Conservation (phyloP, 2,329 filamentous ascomycete genomes). For the Aquanectria penicillioides region DNA sequence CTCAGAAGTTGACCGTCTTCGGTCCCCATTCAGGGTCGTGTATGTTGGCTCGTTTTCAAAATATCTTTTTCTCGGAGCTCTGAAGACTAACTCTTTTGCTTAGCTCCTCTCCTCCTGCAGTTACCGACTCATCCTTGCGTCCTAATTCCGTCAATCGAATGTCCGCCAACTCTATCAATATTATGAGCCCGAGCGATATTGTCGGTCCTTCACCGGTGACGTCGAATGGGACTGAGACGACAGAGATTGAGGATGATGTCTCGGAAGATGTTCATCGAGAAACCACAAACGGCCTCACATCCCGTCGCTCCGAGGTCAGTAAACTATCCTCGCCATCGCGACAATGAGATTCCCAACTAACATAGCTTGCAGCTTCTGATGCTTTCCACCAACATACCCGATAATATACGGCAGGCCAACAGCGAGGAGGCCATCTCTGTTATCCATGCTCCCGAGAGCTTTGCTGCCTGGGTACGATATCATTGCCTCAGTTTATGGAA, state of each 20-base stretch:
- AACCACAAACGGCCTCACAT: constrained; percentile 18
- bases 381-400: constrained; percentile 66
- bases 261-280: constrained; percentile 65
- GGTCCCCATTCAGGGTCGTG: constrained; percentile 62
- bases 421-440: constrained; percentile 88
- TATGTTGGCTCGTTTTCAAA: constrained; percentile 48
- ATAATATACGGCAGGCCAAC: constrained; percentile 65
- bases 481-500: neutral
- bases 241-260: constrained; percentile 84
- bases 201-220: constrained; percentile 87
- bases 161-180: constrained; percentile 60
- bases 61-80: too few species aligned
- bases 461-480: constrained; percentile 76
- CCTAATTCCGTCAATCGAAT: constrained; percentile 61
- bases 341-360: neutral
- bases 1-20: constrained; percentile 60
- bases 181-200: constrained; percentile 72
- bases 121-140: constrained; percentile 60
- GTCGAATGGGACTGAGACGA: constrained; percentile 83
- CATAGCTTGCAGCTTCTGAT: constrained; percentile 54
- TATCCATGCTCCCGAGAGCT: constrained; percentile 89
- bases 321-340: neutral
- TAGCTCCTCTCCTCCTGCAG: constrained; percentile 50
- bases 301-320: constrained; percentile 46
- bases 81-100: constrained; percentile 21